Evolutionary conservation across 176 grass and related monocot genomes (phyloP).

Genomic region (Raddia guianensis): DNA sequence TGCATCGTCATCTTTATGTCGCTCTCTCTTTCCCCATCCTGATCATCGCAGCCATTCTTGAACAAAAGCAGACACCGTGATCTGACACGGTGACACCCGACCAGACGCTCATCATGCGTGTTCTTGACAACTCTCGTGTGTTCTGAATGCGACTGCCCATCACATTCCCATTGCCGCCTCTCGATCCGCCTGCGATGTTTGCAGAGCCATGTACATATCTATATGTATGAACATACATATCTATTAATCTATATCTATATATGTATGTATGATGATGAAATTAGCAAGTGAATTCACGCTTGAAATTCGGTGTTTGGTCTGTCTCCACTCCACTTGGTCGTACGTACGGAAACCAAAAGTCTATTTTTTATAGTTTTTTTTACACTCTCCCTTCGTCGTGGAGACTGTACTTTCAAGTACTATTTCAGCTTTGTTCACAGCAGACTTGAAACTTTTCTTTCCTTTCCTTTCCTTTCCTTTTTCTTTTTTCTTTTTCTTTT

Average conservation of each 20-base stretch:
- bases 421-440: background rate
- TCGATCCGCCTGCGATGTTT: background rate
- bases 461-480: too few species aligned
- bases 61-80: background rate
- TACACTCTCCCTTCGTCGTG: background rate
- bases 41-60: background rate
- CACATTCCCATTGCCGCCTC: background rate
- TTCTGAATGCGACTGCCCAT: background rate
- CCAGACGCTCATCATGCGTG: background rate
- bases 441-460: too few species aligned
- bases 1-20: constrained; percentile 20
- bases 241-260: too few species aligned
- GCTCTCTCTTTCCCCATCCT: constrained; percentile 2
- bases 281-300: too few species aligned
- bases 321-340: background rate
- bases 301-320: background rate
- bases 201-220: background rate
- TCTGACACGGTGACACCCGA: constrained; percentile 15
- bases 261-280: too few species aligned
- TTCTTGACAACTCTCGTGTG: background rate
- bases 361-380: background rate
- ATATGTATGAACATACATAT: background rate
- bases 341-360: constrained; percentile 8
- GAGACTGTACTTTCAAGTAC: background rate
- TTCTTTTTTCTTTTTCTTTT: too few species aligned